Evolutionary conservation across 345 rosid species (phyloP), one percentile per base, ranked within the genome.

Genomic region (Orychophragmus violaceus): DNA sequence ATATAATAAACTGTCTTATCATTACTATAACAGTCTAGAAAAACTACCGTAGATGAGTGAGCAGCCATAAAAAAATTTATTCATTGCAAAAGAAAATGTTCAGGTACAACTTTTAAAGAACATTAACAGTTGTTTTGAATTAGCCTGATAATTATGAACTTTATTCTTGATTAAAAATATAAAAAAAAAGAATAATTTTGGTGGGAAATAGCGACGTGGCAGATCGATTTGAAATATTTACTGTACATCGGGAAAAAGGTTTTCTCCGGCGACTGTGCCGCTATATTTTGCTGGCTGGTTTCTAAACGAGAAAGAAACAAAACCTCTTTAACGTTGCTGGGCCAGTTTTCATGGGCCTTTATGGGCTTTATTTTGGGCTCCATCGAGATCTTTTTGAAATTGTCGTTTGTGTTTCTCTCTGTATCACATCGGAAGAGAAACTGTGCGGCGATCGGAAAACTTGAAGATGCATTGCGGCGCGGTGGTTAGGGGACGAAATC

Each of bases 191-290:
- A 45, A 29, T 51, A 50, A 52, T 67, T 69, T 68, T 74, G 77
- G 83, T 64, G 79, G 83, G 83, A 71, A 76, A 64, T 27, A 67
- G 64, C 54, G 62, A 74, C 80, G 77, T 80, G 83, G 75, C 75
- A 66, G 36, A 23, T 59, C 61, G 59, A 56, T 80, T 80, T 80
- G 75, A 77, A 74, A 41, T 80, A 48, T 52, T 25, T 8, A 66
- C 77, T 58, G 71, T 70, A 16, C 44, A 72, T 27, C 8, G 17
- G 49, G 8, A 36, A 69, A 32, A 37, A 36, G 5, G 13, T n/a
- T n/a, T n/a, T 39, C 30, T 7, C 29, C 60, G 70, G 70, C 12
- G 13, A 46, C 22, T 3, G 9, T 9, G 21, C 2, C 23, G 25
- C 5, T 17, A n/a, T n/a, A n/a, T n/a, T n/a, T n/a, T n/a, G n/a